Evolutionary conservation across 805 yeast genomes (phyloP).

Genomic region (Candida glaebosa): DNA sequence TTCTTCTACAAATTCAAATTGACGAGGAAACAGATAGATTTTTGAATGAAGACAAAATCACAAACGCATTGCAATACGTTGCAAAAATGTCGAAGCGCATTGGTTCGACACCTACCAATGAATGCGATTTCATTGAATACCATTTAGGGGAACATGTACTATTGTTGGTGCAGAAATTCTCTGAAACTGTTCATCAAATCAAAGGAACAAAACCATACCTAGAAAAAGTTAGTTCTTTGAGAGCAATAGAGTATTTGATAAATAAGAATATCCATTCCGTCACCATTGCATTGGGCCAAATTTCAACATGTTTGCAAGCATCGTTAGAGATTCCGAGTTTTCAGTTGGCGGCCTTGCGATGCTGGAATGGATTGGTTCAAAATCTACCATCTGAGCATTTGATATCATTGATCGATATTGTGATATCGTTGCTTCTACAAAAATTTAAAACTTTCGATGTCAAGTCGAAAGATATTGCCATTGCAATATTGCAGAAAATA

Average conservation of each 20-base stretch:
- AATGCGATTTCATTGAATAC: conserved; percentile 24
- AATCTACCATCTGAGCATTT: conserved; percentile 56
- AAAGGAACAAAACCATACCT: conserved; percentile 69
- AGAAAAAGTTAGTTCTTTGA: conserved; percentile 66
- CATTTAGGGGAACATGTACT: conserved; percentile 55
- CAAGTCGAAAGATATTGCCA: conserved; percentile 49
- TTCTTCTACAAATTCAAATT: conserved; percentile 28
- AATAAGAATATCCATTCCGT: conserved; percentile 52
- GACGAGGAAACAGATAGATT: conserved; percentile 25
- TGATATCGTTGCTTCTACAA: conserved; percentile 71
- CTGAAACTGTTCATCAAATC: conserved; percentile 72
- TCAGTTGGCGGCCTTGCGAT: conserved; percentile 57
- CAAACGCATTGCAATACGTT: conserved; percentile 41
- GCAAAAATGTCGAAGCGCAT: conserved; percentile 23
- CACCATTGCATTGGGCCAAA: conserved; percentile 67
- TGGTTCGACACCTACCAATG: conserved; percentile 5
- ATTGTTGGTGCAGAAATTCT: conserved; percentile 74
- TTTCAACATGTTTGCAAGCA: conserved; percentile 80
- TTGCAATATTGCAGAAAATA: conserved; percentile 43
- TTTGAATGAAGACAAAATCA: conserved; percentile 32
- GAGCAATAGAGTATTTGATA: conserved; percentile 70
- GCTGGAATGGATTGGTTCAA: conserved; percentile 63
- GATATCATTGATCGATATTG: conserved; percentile 65
- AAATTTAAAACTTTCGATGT: conserved; percentile 53
- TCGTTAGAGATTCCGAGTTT: conserved; percentile 63